Percentiles rank a stretch among this genome's conserved stretches.
These are phyloP conservation scores for Backusella liffmaniae DNA, from an alignment of 192 early-diverging fungal species.

Conservation along the genomic window DNA sequence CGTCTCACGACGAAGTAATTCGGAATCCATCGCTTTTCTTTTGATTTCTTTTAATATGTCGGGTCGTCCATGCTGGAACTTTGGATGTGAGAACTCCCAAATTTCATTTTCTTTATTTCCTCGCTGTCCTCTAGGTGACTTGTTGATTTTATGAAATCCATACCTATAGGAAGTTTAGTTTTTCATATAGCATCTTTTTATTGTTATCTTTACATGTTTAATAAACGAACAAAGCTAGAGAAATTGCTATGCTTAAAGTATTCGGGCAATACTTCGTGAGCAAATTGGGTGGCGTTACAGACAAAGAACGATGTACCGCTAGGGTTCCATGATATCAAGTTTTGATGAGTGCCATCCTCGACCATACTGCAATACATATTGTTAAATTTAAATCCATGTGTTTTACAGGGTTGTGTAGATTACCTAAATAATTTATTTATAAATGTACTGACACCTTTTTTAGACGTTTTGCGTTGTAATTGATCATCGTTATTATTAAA, in stretches of 20 bases:
- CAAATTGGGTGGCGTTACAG: slow-evolving; percentile 86
- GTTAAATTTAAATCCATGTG: neutral
- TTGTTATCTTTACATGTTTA: slow-evolving; percentile 65
- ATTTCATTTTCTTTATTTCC: slow-evolving; percentile 85
- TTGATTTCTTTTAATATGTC: slow-evolving; percentile 89
- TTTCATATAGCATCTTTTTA: slow-evolving; percentile 14
- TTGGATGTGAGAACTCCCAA: slow-evolving; percentile 88
- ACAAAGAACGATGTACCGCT: slow-evolving; percentile 86
- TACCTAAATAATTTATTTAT: slow-evolving; percentile 20
- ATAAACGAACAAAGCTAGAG: slow-evolving; percentile 84
- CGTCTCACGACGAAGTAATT: slow-evolving; percentile 68
- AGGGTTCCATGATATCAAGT: slow-evolving; percentile 87
- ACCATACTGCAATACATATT: slow-evolving; percentile 62
- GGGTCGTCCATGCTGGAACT: slow-evolving; percentile 70
- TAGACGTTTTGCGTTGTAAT: slow-evolving; percentile 1
- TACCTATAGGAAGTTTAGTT: slow-evolving; percentile 41
- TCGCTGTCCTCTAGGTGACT: slow-evolving; percentile 81
- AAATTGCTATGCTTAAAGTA: slow-evolving; percentile 95
- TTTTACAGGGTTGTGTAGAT: neutral
- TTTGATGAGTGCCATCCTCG: slow-evolving; percentile 77
- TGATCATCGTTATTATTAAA: neutral
- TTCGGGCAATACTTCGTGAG: slow-evolving; percentile 82
- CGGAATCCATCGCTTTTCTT: slow-evolving; percentile 89
- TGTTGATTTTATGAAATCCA: slow-evolving; percentile 91
- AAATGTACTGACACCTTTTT: slow-evolving; percentile 24